These are phyloP conservation scores for Penicillium glabrum DNA, from an alignment of 2,329 filamentous ascomycete genomes.

Conservation along the genomic window DNA sequence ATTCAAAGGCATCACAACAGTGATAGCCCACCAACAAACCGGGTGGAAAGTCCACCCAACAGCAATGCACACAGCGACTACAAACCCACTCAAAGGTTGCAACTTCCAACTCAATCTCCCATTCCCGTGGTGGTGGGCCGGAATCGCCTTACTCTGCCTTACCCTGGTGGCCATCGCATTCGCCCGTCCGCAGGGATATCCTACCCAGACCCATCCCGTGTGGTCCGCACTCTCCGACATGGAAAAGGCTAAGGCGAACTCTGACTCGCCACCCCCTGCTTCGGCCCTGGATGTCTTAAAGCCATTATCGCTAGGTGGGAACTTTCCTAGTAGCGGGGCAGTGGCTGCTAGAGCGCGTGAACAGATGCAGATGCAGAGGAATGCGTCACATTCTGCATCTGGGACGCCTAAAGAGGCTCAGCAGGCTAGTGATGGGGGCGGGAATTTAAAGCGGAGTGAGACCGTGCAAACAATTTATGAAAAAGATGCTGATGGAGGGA, in stretches of 20 bases:
- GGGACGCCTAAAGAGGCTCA: slow-evolving; percentile 1
- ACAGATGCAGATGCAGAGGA: slow-evolving; percentile 12
- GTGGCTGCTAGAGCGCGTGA: slow-evolving; percentile 19
- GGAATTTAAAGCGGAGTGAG: slow-evolving; percentile 28
- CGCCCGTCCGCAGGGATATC: background rate
- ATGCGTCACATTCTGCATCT: background rate
- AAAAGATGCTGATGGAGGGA: slow-evolving; percentile 29
- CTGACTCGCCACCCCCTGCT: background rate
- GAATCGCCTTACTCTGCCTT: background rate
- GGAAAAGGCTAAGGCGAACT: background rate
- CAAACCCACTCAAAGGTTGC: background rate
- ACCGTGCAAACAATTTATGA: slow-evolving; percentile 33
- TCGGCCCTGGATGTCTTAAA: slow-evolving; percentile 21
- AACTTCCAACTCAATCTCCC: background rate
- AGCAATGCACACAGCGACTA: slow-evolving; percentile 3
- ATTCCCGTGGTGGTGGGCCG: background rate
- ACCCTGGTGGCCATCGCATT: background rate
- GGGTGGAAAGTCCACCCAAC: background rate
- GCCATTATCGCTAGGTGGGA: slow-evolving; percentile 16
- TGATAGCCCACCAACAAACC: background rate
- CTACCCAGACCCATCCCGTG: background rate
- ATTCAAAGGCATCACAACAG: background rate
- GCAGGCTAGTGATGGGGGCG: background rate
- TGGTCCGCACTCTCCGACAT: background rate
- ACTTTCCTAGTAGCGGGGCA: slow-evolving; percentile 20